A percentile compares a stretch with the other conserved stretches of the same genome.
Evolutionary conservation across 768 basidiomycete species (phyloP).

Genomic region (Jaapia argillacea): DNA sequence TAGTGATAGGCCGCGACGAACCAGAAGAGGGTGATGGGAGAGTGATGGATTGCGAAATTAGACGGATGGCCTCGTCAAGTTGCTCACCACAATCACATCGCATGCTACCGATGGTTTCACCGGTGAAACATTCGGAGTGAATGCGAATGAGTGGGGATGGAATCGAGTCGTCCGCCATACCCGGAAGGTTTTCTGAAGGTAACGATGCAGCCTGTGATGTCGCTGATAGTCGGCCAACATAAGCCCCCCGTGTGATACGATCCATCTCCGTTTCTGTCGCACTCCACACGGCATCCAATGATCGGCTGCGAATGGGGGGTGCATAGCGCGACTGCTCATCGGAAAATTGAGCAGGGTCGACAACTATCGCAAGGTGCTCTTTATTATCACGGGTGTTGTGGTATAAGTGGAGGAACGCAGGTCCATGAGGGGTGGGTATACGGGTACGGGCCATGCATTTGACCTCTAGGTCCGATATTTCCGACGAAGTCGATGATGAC

Average conservation of each 20-base stretch:
- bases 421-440: slow-evolving; percentile 92
- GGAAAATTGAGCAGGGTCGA: slow-evolving; percentile 80
- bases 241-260: slow-evolving; percentile 87
- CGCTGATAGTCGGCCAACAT: slow-evolving; percentile 72
- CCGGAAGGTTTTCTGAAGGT: slow-evolving; percentile 11
- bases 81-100: slow-evolving; percentile 99
- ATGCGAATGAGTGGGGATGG: slow-evolving; percentile 85
- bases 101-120: slow-evolving; percentile 96
- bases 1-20: slow-evolving; percentile 23
- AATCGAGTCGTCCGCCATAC: slow-evolving; percentile 19
- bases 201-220: slow-evolving; percentile 28
- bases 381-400: slow-evolving; percentile 88
- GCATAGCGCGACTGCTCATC: slow-evolving; percentile 25
- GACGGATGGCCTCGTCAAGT: slow-evolving; percentile 91
- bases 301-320: slow-evolving; percentile 63
- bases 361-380: slow-evolving; percentile 93
- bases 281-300: slow-evolving; percentile 78
- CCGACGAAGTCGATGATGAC: slow-evolving; percentile 9
- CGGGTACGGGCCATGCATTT: slow-evolving; percentile 96
- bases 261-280: slow-evolving; percentile 88
- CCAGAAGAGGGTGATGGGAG: slow-evolving; percentile 26
- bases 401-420: slow-evolving; percentile 89
- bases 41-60: slow-evolving; percentile 65
- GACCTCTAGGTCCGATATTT: slow-evolving; percentile 51
- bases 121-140: slow-evolving; percentile 98